A percentile compares a stretch with the other conserved stretches of the same genome.
Evolutionary conservation across 305 asterid species (phyloP).

Genomic region (Withania somnifera): DNA sequence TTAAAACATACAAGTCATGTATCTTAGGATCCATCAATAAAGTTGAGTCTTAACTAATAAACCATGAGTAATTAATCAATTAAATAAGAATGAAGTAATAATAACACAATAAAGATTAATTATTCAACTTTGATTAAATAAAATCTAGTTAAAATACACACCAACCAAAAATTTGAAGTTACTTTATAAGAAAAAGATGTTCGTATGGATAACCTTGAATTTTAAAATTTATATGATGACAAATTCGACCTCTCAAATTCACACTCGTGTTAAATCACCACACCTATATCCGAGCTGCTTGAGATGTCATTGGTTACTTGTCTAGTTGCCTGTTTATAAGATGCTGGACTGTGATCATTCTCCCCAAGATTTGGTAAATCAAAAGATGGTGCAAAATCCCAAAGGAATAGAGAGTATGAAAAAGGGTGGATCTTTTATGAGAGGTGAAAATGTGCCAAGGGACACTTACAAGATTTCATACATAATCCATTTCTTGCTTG

Average conservation of each 20-base stretch:
- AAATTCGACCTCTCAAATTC: neutral
- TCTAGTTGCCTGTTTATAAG: neutral
- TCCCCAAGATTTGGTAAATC: constrained; percentile 1
- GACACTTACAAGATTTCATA: constrained; percentile 52
- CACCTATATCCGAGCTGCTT: neutral
- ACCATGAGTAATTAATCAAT: neutral
- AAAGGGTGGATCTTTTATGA: neutral
- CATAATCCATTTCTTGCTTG: constrained; percentile 59
- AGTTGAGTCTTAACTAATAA: neutral
- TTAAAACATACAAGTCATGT: neutral
- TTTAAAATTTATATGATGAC: neutral
- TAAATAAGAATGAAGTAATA: neutral
- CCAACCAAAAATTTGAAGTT: neutral
- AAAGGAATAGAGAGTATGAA: constrained; percentile 13
- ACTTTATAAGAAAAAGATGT: neutral
- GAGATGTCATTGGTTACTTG: neutral
- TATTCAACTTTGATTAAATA: neutral
- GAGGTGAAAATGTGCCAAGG: constrained; percentile 1
- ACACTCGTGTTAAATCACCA: neutral
- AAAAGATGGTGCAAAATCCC: neutral
- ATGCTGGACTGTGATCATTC: neutral
- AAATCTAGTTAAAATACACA: neutral
- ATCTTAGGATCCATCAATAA: neutral
- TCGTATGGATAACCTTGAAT: neutral
- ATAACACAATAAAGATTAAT: neutral